Conservation (phyloP, 768 basidiomycete genomes). For the Kondoa malvinella region DNA sequence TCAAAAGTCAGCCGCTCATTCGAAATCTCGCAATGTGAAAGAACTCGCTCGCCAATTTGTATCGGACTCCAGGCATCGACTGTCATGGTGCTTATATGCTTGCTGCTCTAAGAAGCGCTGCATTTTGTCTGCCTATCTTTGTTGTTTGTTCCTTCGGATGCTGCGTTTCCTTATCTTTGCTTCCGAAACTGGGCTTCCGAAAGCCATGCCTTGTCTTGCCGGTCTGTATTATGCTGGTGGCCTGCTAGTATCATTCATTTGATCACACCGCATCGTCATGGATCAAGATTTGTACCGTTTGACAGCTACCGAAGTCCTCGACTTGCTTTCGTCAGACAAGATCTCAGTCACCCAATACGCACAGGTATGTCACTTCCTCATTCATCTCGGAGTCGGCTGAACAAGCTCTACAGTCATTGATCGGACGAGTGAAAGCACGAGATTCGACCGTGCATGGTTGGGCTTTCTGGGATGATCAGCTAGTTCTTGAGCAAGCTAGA, state of each 20-base stretch:
- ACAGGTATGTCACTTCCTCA: neutral
- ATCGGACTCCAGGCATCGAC: neutral
- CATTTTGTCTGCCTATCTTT: no score
- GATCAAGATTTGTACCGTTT: constrained; percentile 19
- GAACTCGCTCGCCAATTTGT: neutral
- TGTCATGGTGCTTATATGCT: no score
- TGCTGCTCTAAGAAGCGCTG: no score
- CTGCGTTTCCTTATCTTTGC: no score
- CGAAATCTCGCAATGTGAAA: neutral
- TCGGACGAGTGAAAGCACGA: neutral
- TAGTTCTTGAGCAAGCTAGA: neutral
- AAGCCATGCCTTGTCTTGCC: neutral
- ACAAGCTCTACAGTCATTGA: no score
- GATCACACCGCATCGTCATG: neutral
- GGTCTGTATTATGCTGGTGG: no score
- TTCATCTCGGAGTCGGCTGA: neutral
- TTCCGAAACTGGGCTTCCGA: no score
- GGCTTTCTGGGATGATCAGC: no score
- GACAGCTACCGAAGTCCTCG: constrained; percentile 22
- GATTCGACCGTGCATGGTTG: no score
- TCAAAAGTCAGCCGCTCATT: neutral
- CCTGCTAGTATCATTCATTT: no score
- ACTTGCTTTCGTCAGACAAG: constrained; percentile 16
- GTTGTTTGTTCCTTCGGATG: no score
- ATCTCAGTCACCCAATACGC: constrained; percentile 24